Percentiles rank a stretch among this genome's conserved stretches.
phyloP scores from a whole-genome alignment of 148 eudicot genomes.

The Cornus controversa region DNA sequence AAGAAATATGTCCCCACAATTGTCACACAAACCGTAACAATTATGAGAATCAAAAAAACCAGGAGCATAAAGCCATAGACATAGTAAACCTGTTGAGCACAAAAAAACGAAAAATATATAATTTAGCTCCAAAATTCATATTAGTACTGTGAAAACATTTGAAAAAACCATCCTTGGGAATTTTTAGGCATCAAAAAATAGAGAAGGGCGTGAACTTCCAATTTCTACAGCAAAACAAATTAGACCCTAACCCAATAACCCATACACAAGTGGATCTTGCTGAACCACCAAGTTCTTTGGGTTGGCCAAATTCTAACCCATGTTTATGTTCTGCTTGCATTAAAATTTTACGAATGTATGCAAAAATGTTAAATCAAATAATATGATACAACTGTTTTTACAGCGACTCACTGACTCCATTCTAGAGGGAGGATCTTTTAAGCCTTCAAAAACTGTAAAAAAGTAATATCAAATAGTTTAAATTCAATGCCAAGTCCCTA shows the following conservation, averaged over 20 bases:
- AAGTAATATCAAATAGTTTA: too few relatives aligned
- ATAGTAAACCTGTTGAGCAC: slow-evolving; percentile 76
- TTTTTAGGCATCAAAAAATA: not conserved
- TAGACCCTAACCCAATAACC: too few relatives aligned
- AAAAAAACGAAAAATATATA: not conserved
- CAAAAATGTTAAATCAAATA: not conserved
- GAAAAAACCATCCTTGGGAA: not conserved
- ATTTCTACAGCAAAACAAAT: too few relatives aligned
- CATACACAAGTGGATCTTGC: too few relatives aligned
- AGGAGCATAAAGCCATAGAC: slow-evolving; percentile 93
- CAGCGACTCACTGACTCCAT: not conserved
- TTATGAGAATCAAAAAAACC: slow-evolving; percentile 80
- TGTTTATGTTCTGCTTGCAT: too few relatives aligned
- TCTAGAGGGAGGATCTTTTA: not conserved
- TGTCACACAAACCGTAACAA: slow-evolving; percentile 93
- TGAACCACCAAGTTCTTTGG: too few relatives aligned
- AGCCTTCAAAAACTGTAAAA: not conserved
- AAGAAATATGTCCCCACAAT: slow-evolving; percentile 96
- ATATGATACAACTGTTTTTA: too few relatives aligned
- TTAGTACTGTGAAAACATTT: not conserved
- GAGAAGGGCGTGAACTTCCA: not conserved
- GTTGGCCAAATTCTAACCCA: too few relatives aligned
- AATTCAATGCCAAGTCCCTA: not conserved
- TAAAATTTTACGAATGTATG: too few relatives aligned
- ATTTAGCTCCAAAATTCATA: not conserved